phyloP scores from a whole-genome alignment of 2,329 filamentous ascomycete species.

The Cladophialophora yegresii region DNA sequence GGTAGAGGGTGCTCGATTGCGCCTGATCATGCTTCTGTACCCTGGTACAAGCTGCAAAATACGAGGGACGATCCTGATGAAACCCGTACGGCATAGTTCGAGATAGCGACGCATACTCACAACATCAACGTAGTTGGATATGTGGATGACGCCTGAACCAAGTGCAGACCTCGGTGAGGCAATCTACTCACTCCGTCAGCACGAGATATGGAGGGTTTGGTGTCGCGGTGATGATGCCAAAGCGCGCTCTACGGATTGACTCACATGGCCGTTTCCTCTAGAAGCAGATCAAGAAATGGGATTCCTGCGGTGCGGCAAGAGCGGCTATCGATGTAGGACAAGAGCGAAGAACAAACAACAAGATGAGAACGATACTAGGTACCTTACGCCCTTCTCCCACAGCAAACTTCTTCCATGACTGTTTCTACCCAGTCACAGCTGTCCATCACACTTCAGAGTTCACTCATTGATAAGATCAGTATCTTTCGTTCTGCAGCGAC shows the following conservation, averaged over 20 bases:
- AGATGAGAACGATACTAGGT: not conserved
- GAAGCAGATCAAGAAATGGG: not conserved
- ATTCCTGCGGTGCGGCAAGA: not conserved
- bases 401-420: not conserved
- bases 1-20: not conserved
- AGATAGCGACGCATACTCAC: not conserved
- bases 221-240: not conserved
- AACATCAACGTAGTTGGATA: not conserved
- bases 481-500: not conserved
- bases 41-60: not conserved
- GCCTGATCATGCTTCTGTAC: not conserved
- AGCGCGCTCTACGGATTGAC: not conserved
- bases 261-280: not conserved
- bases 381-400: not conserved
- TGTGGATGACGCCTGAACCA: no score
- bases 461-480: not conserved
- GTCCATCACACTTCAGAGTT: not conserved
- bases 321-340: constrained; percentile 8
- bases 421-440: not conserved
- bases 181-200: not conserved
- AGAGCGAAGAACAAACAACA: constrained; percentile 15
- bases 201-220: not conserved
- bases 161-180: not conserved
- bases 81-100: not conserved
- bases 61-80: not conserved